A percentile compares a stretch with the other conserved stretches of the same genome.
Evolutionary conservation across 208 protist species (phyloP).

Genomic region (Balamuthia mandrillaris): DNA sequence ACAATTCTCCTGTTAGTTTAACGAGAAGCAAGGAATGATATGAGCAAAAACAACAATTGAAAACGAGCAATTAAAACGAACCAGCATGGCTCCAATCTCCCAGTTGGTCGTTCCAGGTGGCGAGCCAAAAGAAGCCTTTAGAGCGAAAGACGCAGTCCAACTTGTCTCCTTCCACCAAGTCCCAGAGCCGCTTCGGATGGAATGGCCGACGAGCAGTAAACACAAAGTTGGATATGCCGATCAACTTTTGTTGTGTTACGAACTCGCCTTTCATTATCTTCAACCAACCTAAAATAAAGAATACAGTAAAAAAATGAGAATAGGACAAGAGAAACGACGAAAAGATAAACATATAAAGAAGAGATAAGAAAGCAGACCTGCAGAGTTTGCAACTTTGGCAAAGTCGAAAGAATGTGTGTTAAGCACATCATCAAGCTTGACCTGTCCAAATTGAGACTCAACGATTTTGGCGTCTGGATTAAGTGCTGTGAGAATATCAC

Average conservation of each 20-base stretch:
- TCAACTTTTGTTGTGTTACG: background rate
- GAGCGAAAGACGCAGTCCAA: background rate
- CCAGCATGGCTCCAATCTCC: background rate
- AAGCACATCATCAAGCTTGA: background rate
- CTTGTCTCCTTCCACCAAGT: constrained; percentile 12
- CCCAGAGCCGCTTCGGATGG: constrained; percentile 60
- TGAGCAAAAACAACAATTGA: background rate
- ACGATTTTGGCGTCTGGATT: constrained; percentile 75
- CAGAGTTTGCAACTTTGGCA: background rate
- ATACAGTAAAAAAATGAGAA: no score
- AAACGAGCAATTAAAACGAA: background rate
- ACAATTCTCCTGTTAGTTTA: background rate
- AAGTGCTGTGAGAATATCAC: constrained; percentile 59
- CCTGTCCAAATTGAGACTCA: background rate
- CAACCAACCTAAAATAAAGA: background rate
- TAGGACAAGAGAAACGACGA: no score
- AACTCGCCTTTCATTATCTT: background rate
- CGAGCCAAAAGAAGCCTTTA: constrained; percentile 26
- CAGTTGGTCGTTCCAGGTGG: background rate
- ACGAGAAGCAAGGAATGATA: background rate
- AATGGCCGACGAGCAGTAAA: constrained; percentile 65
- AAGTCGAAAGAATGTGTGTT: background rate
- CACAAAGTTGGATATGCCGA: constrained; percentile 69
- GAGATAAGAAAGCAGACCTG: background rate
- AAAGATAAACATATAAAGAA: no score